Base-by-base conservation (phyloP, 176 grass and related monocot species). In the Oryza punctata region DNA sequence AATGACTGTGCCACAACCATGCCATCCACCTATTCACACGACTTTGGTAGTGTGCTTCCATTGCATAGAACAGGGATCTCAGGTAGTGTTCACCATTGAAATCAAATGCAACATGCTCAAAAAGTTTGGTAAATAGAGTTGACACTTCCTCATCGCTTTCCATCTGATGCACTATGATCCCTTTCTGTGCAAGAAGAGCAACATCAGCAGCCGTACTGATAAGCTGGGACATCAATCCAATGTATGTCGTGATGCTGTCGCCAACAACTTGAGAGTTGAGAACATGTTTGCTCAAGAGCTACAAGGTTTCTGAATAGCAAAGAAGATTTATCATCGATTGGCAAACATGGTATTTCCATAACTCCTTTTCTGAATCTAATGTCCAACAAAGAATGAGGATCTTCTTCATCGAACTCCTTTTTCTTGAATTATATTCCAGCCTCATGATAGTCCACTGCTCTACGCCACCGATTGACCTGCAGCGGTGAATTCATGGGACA, bases 271-370 rank as follows among this genome's bases (percentile, higher is more conserved):
- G 38, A 27, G 41, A 73, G 61, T 78, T 78, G 38, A 27, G 41
- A 73, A 70, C 83, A 78, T 19, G 83, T 78, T 68, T 87, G 85
- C 46, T 82, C 85, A 13, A 87, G 68, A n/a, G 77, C 78, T 9
- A 87, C 1, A 35, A 87, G 73, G 2, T 78, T 85, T 8, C 73
- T 65, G 37, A 85, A 85, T 1, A 78, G 60, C 73, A 74, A 46
- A 78, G 30, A 44, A 37, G 83, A 77, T n/a, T 85, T 78, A 1
- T 74, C 50, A n/a, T 85, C 72, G 0, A 85, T 70, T 8, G 27
- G 73, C 6, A 78, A 30, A 30, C 72, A 64, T 59, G 83, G 83
- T 4, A 85, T 60, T 70, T 85, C 60, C 1, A 78, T 2, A 7
- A 67, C 16, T 10, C 72, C 83, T 0, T 85, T 68, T 21, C 60